These are phyloP conservation scores for Geranium rotundifolium DNA, from an alignment of 345 rosid genomes.

Conservation along the genomic window DNA sequence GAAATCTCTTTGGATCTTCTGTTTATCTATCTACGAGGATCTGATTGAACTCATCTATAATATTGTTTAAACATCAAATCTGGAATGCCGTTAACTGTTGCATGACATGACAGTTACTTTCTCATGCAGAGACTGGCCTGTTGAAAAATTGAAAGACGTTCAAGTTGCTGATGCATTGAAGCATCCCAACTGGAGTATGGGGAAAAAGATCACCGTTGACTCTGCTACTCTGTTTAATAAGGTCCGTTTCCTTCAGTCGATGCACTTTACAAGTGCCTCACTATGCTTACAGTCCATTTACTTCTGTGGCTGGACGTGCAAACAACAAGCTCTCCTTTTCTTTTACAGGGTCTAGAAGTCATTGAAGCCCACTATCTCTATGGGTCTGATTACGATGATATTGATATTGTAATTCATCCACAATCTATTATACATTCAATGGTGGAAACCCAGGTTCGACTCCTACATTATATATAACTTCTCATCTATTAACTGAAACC, in stretches of 20 bases:
- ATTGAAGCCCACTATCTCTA: constrained; percentile 95
- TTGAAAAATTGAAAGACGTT: constrained; percentile 79
- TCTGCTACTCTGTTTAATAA: constrained; percentile 96
- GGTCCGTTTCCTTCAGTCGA: constrained; percentile 25
- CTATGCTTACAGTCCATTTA: background rate
- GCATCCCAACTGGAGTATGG: constrained; percentile 97
- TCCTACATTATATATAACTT: background rate
- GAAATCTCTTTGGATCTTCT: constrained; percentile 1
- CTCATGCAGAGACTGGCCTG: constrained; percentile 68
- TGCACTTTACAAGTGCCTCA: constrained; percentile 1
- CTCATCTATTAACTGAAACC: background rate
- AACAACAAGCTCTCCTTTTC: background rate
- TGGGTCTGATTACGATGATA: constrained; percentile 80
- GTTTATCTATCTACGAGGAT: background rate
- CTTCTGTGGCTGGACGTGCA: background rate
- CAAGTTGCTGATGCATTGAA: constrained; percentile 94
- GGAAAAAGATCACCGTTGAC: constrained; percentile 91
- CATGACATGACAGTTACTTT: background rate
- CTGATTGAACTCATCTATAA: background rate
- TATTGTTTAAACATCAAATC: background rate
- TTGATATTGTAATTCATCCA: constrained; percentile 90
- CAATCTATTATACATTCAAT: constrained; percentile 89
- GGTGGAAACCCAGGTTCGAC: constrained; percentile 79
- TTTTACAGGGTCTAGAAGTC: constrained; percentile 79
- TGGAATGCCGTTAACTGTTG: constrained; percentile 6